A percentile compares a stretch with the other conserved stretches of the same genome.
Evolutionary conservation across 208 protist species (phyloP).

Genomic region (Lotmaria passim): DNA sequence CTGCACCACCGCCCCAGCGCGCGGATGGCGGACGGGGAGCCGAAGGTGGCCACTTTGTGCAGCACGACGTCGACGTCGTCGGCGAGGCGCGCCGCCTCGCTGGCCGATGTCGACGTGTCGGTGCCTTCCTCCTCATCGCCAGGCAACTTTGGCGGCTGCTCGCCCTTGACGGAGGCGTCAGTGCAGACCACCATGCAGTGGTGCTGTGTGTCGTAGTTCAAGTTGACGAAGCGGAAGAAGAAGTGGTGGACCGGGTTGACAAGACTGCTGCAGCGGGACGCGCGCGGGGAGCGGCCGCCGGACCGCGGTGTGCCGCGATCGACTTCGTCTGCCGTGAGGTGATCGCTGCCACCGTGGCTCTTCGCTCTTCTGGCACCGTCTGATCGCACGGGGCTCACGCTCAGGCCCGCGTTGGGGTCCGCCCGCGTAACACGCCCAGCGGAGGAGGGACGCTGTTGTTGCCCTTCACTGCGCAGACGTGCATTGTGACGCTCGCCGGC

Average conservation of each 20-base stretch:
- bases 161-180: constrained; percentile 9
- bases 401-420: neutral
- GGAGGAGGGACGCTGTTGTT: neutral
- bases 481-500: constrained; percentile 44
- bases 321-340: neutral
- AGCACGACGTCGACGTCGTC: constrained; percentile 71
- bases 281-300: neutral
- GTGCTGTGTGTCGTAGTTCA: constrained; percentile 56
- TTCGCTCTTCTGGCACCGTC: neutral
- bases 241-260: neutral
- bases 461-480: constrained; percentile 6
- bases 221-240: constrained; percentile 52
- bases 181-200: constrained; percentile 44
- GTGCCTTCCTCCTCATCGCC: neutral
- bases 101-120: neutral
- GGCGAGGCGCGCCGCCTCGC: constrained; percentile 1
- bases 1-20: constrained; percentile 61
- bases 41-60: constrained; percentile 81
- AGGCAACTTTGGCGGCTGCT: neutral
- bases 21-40: constrained; percentile 32
- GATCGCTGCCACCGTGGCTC: constrained; percentile 4
- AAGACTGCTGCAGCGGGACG: neutral
- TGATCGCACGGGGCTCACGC: no score
- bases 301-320: constrained; percentile 3
- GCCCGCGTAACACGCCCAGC: neutral